Evolutionary conservation across 2,329 filamentous ascomycete genomes (phyloP).

Genomic region (Aspergillus viridinutans): DNA sequence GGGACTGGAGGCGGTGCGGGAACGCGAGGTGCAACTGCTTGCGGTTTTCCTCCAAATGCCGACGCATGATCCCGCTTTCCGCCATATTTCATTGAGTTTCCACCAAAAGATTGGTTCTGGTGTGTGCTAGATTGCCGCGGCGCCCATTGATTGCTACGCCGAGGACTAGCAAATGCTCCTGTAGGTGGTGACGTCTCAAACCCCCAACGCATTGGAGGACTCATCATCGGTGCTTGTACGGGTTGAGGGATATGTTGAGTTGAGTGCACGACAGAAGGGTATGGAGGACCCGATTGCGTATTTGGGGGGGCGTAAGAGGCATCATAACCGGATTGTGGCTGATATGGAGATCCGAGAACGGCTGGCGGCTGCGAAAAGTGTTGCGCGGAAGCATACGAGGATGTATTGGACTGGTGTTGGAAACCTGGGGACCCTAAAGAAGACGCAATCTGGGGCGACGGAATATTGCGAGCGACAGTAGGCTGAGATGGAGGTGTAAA

Average conservation of each 20-base stretch:
- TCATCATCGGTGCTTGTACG: constrained; percentile 46
- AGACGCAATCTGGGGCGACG: constrained; percentile 23
- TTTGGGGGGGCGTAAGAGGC: constrained; percentile 17
- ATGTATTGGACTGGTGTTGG: constrained; percentile 17
- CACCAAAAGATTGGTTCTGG: constrained; percentile 14
- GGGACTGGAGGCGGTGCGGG: constrained; percentile 43
- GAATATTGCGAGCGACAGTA: constrained; percentile 19
- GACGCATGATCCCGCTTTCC: constrained; percentile 37
- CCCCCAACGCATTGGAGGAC: constrained; percentile 53
- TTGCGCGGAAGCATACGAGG: constrained; percentile 20
- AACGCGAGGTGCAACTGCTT: constrained; percentile 24
- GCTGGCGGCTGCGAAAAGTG: constrained; percentile 23
- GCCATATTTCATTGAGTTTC: constrained; percentile 17
- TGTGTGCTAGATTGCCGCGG: constrained; percentile 21
- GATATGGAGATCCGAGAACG: constrained; percentile 21
- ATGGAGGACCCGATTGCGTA: constrained; percentile 20
- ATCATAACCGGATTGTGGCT: constrained; percentile 25
- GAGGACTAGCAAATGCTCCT: constrained; percentile 41
- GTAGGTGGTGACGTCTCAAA: constrained; percentile 50
- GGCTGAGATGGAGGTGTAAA: constrained; percentile 26
- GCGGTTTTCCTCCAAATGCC: constrained; percentile 32
- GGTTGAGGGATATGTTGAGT: constrained; percentile 21
- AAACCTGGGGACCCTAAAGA: constrained; percentile 19
- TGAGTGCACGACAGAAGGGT: constrained; percentile 14
- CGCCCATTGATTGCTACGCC: constrained; percentile 26